Evolutionary conservation across 2,329 filamentous ascomycete genomes (phyloP), one percentile per base, ranked within the genome.

Genomic region (Colletotrichum aenigma): DNA sequence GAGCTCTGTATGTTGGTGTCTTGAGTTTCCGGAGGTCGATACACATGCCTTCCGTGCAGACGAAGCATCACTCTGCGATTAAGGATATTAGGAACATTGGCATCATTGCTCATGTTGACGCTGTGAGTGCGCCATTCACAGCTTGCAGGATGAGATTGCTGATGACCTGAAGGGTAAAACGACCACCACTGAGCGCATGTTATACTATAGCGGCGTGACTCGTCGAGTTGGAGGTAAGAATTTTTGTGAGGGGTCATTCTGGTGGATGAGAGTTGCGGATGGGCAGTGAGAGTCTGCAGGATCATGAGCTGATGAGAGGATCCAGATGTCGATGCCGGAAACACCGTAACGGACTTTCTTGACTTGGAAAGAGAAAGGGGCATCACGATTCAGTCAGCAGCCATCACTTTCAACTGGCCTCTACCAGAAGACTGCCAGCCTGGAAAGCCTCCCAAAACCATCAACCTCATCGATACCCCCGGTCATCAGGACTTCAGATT

Each of bases 61-160:
- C 58, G 34, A 71, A 84, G 52, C 80, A 84, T 36, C 85, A 86
- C 61, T 81, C 82, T 34, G 81, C 80, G 24, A 86, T 92, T 21
- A 88, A 91, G 52, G 91, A 91, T 80, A 97, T 96, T 67, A 91
- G 96, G 79, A 99, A 99, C 82, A 98, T 99, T 83, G 97, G 97
- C 77, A 98, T 99, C 79, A 98, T 99, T 84, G 97, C 97, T 75
- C 97, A 99, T 84, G 98, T 99, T 78, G 97, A 98, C 92, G 97
- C 97, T 72, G 90, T 92, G 84, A 71, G 89, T 83, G 15, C 43
- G n/a, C 6, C 18, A 32, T 70, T 32, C n/a, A 10, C 21, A 61
- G 4, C 12, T 21, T 32, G 12, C 21, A n/a, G 52, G 12, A 24
- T 55, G n/a, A 32, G 38, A 78, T 81, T 18, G 81, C 75, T 32